Conservation (phyloP, 2,329 filamentous ascomycete species). For the Neopestalotiopsis clavispora region DNA sequence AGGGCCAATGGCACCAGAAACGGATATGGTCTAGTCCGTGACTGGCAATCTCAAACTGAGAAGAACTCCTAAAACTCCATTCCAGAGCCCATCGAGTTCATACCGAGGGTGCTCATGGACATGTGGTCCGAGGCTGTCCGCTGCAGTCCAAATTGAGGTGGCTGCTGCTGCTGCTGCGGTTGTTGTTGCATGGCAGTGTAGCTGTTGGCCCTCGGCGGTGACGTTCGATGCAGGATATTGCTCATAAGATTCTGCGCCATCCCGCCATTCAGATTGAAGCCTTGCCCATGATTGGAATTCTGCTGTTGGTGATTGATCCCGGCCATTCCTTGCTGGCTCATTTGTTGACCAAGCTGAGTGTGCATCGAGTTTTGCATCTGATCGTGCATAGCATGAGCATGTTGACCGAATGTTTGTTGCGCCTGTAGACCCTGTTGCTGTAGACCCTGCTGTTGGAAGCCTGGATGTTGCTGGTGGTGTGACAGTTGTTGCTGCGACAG, state of each 20-base stretch:
- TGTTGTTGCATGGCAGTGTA: conserved; percentile 40
- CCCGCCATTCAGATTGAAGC: conserved; percentile 24
- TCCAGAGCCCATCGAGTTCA: conserved; percentile 42
- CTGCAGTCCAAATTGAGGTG: conserved; percentile 48
- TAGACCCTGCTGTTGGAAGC: conserved; percentile 34
- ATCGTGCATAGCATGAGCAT: conserved; percentile 37
- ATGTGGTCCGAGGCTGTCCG: conserved; percentile 47
- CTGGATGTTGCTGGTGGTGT: conserved; percentile 28
- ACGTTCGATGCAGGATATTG: conserved; percentile 39
- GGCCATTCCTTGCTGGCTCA: conserved; percentile 38
- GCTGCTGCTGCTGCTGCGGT: conserved; percentile 31
- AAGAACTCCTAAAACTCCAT: conserved; percentile 41
- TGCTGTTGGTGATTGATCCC: conserved; percentile 37
- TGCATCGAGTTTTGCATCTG: conserved; percentile 40
- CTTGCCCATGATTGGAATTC: conserved; percentile 30
- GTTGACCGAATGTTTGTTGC: conserved; percentile 22
- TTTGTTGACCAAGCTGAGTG: conserved; percentile 29
- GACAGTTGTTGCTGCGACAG: conserved; percentile 19
- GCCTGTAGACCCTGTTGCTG: conserved; percentile 38
- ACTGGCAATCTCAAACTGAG: conserved; percentile 26
- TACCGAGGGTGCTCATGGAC: conserved; percentile 38
- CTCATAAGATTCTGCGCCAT: conserved; percentile 33
- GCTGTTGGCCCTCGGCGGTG: conserved; percentile 43
- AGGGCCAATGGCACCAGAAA: background rate
- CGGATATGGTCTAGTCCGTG: background rate